Evolutionary conservation across 495 filamentous ascomycete genomes (phyloP), one percentile per base, ranked within the genome.

Genomic region (Daldinia bambusicola): DNA sequence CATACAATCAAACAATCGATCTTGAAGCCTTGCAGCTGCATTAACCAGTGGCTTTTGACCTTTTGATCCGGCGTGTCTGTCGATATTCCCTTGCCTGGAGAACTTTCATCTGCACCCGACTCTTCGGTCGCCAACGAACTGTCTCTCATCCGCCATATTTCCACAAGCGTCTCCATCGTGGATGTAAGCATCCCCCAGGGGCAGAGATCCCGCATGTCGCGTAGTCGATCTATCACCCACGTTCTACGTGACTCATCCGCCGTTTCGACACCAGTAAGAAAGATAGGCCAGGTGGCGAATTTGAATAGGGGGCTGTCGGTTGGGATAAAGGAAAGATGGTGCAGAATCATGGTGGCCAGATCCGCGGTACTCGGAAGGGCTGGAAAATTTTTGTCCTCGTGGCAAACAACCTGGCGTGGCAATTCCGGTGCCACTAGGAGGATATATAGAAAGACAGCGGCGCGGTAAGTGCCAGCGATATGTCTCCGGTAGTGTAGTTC

Each of bases 251-350:
- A 50, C 6, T 66, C 41, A 8, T 80, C 74, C 48, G 80, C 71
- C 5, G 81, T 78, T 37, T 88, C 86, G 4, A 88, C 75, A 1
- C 86, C 87, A 0, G 84, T 84, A 40, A 89, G 77, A 50, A 88
- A 87, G 1, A 87, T 84, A 0, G 87, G 85, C 87, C 86, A 89
- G 0, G 86, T 79, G 0, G 84, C 83, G 16, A 83, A 88, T 57
- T 89, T 90, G 71, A 88, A 83, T 14, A 85, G 67, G 0, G 79
- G 70, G 4, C 81, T 77, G 4, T 86, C 76, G 16, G 81, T 73
- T n/a, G 81, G 78, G 34, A 90, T 72, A 16, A 69, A 75, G 10
- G 80, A 76, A 22, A 89, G 77, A 50, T 84, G 67, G 0, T 75
- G 63, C 0, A 86, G 65, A 3, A 87, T 77, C 22, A 87, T 83